Conservation (phyloP, 2,329 filamentous ascomycete genomes). For the Sporothrix brunneoviolacea region DNA sequence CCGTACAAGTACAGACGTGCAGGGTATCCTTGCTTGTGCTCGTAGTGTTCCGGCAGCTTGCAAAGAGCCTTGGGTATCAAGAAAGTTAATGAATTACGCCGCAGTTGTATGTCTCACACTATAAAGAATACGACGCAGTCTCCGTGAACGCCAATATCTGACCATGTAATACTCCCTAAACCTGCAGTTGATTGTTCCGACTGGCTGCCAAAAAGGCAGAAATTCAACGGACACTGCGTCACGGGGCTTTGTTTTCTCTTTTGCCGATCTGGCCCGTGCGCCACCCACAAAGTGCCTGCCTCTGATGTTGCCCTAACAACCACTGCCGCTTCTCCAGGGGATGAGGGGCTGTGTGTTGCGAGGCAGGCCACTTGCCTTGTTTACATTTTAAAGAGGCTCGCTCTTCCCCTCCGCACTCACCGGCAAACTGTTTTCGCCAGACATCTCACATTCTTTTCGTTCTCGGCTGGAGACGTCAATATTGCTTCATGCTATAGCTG, state of each 20-base stretch:
- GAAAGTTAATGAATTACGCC: not conserved
- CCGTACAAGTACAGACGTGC: too few relatives aligned
- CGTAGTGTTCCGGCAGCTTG: too few relatives aligned
- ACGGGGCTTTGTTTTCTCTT: slow-evolving; percentile 1
- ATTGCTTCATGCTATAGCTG: slow-evolving; percentile 15
- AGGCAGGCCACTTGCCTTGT: slow-evolving; percentile 16
- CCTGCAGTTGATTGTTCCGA: slow-evolving; percentile 1
- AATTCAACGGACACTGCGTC: not conserved
- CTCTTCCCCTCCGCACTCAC: slow-evolving; percentile 15
- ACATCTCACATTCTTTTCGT: slow-evolving; percentile 11
- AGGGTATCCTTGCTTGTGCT: too few relatives aligned
- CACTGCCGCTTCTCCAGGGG: not conserved
- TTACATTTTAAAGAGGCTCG: slow-evolving; percentile 19
- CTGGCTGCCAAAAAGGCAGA: too few relatives aligned
- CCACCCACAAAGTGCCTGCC: slow-evolving; percentile 12
- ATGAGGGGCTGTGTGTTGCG: slow-evolving; percentile 9
- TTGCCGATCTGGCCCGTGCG: slow-evolving; percentile 6
- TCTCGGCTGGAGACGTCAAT: slow-evolving; percentile 7
- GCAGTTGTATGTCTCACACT: not conserved
- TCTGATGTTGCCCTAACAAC: slow-evolving; percentile 16
- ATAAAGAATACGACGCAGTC: not conserved
- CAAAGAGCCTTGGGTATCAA: too few relatives aligned
- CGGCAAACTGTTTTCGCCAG: slow-evolving; percentile 6
- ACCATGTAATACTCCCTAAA: not conserved
- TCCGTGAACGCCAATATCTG: not conserved